Evolutionary conservation across 2,329 filamentous ascomycete genomes (phyloP).

Genomic region (Paramyrothecium roridum): DNA sequence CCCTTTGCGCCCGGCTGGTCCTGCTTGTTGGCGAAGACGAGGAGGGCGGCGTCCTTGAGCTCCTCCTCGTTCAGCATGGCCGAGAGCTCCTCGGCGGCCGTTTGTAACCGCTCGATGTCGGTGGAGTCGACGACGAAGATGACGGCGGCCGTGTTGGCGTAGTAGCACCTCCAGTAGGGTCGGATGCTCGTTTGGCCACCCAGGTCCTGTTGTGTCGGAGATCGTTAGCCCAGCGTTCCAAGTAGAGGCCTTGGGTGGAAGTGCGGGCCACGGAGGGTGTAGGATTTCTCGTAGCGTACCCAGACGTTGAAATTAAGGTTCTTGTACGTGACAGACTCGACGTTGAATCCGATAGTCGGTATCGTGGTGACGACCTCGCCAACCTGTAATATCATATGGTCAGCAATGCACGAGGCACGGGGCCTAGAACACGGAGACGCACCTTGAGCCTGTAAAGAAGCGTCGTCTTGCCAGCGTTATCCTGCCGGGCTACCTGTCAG

Average conservation of each 20-base stretch:
- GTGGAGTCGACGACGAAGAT: constrained; percentile 99
- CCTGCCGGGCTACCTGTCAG: constrained; percentile 48
- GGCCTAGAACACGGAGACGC: constrained; percentile 6
- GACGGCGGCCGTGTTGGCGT: constrained; percentile 95
- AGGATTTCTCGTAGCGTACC: constrained; percentile 53
- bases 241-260: background rate
- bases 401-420: constrained; percentile 2
- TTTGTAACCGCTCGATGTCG: constrained; percentile 91
- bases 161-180: constrained; percentile 99
- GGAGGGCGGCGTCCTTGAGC: constrained; percentile 82
- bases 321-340: constrained; percentile 97
- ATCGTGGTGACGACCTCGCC: constrained; percentile 99
- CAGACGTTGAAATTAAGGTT: constrained; percentile 99
- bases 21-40: constrained; percentile 99
- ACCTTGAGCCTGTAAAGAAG: constrained; percentile 95
- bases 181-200: constrained; percentile 98
- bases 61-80: constrained; percentile 98
- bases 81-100: constrained; percentile 85
- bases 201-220: constrained; percentile 59
- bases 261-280: background rate
- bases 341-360: constrained; percentile 98
- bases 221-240: background rate
- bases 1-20: constrained; percentile 96
- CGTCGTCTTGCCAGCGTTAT: constrained; percentile 98
- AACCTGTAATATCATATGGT: constrained; percentile 65